phyloP scores from a whole-genome alignment of 148 eudicot species.

The Drosera capensis region DNA sequence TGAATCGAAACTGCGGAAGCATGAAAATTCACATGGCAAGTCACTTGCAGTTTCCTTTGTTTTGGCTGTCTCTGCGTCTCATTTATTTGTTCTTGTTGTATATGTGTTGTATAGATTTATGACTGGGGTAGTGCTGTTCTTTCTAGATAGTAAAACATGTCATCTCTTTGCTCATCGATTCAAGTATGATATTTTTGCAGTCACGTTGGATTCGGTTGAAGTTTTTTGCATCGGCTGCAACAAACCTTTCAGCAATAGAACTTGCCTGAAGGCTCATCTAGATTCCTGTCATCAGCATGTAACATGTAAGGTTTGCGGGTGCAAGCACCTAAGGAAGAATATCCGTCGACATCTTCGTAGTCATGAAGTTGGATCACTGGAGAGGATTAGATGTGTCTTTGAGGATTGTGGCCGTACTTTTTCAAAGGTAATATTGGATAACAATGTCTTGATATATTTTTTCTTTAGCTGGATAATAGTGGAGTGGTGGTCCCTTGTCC shows the following conservation, averaged over 20 bases:
- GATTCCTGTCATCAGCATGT: slow-evolving; percentile 56
- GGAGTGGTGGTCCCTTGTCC: not conserved
- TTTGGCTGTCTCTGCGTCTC: not conserved
- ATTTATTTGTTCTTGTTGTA: not conserved
- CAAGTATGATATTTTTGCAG: slow-evolving; percentile 20
- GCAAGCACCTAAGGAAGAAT: slow-evolving; percentile 71
- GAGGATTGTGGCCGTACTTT: slow-evolving; percentile 60
- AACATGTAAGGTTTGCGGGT: slow-evolving; percentile 66
- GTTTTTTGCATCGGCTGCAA: slow-evolving; percentile 61
- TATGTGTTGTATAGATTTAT: not conserved
- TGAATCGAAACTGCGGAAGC: slow-evolving; percentile 45
- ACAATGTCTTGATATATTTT: not conserved
- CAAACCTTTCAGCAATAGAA: slow-evolving; percentile 49
- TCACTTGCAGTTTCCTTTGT: not conserved
- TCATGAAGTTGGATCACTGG: slow-evolving; percentile 34
- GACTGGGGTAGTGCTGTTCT: not conserved
- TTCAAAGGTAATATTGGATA: slow-evolving; percentile 36
- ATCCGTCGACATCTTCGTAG: slow-evolving; percentile 64
- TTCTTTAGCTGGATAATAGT: not conserved
- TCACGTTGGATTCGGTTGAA: slow-evolving; percentile 53
- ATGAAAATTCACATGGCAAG: slow-evolving; percentile 68
- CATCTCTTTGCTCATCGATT: not conserved
- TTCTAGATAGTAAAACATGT: not conserved
- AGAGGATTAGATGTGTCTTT: slow-evolving; percentile 39
- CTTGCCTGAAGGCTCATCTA: slow-evolving; percentile 62